Base-by-base conservation (phyloP, 1,284 basidiomycete species). In the Farysia itapuensis region DNA sequence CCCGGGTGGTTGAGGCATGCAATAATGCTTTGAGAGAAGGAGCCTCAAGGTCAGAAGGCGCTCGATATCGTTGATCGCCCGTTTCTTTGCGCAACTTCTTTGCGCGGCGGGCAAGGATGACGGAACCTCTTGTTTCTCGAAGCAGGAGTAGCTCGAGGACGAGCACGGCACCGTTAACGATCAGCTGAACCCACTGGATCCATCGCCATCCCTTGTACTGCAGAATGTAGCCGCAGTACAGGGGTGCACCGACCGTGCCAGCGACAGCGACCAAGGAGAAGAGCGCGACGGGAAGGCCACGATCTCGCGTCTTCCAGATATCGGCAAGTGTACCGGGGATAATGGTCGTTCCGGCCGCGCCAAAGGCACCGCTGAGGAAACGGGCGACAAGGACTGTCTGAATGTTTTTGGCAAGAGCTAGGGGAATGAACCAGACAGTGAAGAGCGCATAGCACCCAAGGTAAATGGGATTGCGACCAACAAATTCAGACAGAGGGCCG, bases 211-310 rank as follows among this genome's bases (percentile, higher is more conserved):
- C 75, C 46, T 68, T 48, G 14, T 58, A 41, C 35, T 64, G 33
- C 29, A 71, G 60, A 33, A 78, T 77, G 64, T 67, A 75, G 13
- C 67, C 66, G n/a, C 57, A 66, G 54, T 70, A 68, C 13, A 65
- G 43, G 15, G 71, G 70, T n/a, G 68, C 64, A 29, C 54, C 64
- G 22, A 70, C 56, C 28, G 71, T 72, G 38, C 54, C 59, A 30
- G 73, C 63, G 19, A 77, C 59, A 19, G 77, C 77, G 15, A 53
- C 48, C n/a, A 77, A 72, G 1, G 72, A 75, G 65, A 78, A 78
- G 44, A 67, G 63, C 4, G 59, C 52, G 56, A 77, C 72, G 13
- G 76, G 75, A 18, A 74, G 43, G 13, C 54, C 45, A 7, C 72
- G 64, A 26, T 77, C 67, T 37, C 57, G 49, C 5, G 75, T 71